Conservation (phyloP, 208 protist genomes). For the Crithidia sp. region DNA sequence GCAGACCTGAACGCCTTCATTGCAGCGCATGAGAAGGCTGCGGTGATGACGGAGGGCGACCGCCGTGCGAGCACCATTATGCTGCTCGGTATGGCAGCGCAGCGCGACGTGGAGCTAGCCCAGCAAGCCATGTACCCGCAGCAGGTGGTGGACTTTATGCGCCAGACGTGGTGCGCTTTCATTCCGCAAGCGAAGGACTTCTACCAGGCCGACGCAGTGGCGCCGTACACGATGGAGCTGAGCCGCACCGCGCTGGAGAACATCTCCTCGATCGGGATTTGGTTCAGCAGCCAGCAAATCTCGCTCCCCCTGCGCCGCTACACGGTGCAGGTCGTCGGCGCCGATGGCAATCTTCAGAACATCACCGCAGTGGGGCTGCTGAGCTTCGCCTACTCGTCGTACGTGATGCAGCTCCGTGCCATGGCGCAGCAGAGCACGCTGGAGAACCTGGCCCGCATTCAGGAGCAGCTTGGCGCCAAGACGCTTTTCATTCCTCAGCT, state of each 20-base stretch:
- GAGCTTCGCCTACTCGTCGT: conserved; percentile 79
- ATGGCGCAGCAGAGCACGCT: conserved; percentile 55
- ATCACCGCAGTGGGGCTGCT: conserved; percentile 64
- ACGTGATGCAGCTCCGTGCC: conserved; percentile 67
- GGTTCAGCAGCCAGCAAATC: conserved; percentile 64
- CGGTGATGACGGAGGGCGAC: conserved; percentile 34
- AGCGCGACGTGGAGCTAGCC: conserved; percentile 39
- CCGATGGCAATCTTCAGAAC: conserved; percentile 43
- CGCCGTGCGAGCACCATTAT: conserved; percentile 45
- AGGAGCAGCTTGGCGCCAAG: conserved; percentile 47
- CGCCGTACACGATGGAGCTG: conserved; percentile 25
- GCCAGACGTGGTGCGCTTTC: conserved; percentile 58
- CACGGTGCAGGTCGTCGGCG: conserved; percentile 44
- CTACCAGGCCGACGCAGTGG: conserved; percentile 26
- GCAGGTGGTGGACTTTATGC: conserved; percentile 55
- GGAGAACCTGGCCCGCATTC: conserved; percentile 43
- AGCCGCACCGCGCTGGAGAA: conserved; percentile 62
- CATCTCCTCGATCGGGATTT: conserved; percentile 74
- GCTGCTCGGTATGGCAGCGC: conserved; percentile 52
- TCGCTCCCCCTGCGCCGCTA: conserved; percentile 75
- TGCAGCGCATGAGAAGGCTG: conserved; percentile 34
- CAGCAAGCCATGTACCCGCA: conserved; percentile 25
- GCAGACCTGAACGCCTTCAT: conserved; percentile 53
- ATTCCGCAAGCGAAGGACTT: conserved; percentile 57
- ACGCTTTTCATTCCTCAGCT: conserved; percentile 66